Percentiles rank a stretch among this genome's conserved stretches.
Evolutionary conservation across 352 stramenopile genomes (phyloP).

Genomic region (Aphanomyces cochlioides): DNA sequence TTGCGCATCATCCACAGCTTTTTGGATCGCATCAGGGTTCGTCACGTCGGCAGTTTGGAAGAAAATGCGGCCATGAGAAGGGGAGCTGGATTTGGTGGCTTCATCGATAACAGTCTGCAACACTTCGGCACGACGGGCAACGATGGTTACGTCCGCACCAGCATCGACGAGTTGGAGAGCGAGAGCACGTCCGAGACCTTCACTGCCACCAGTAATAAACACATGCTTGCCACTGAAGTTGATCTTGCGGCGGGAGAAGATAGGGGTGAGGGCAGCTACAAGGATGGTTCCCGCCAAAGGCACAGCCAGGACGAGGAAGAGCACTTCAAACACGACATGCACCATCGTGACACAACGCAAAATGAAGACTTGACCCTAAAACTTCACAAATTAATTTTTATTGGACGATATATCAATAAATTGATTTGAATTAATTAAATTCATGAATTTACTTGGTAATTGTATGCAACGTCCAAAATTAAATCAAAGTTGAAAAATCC

Average conservation of each 20-base stretch:
- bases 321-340: neutral
- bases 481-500: no score
- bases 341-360: neutral
- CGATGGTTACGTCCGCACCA: conserved; percentile 28
- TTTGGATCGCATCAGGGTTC: neutral
- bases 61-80: conserved; percentile 11
- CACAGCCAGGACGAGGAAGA: conserved; percentile 24
- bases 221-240: conserved; percentile 31
- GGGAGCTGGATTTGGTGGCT: neutral
- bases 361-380: neutral
- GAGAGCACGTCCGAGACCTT: conserved; percentile 28
- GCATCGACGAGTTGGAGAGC: conserved; percentile 12
- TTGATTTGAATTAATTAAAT: conserved; percentile 4
- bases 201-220: conserved; percentile 28
- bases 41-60: conserved; percentile 24
- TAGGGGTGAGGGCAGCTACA: neutral
- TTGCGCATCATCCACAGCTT: conserved; percentile 5
- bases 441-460: neutral
- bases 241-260: neutral
- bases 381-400: neutral
- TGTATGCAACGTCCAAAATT: no score
- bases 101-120: conserved; percentile 27
- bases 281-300: conserved; percentile 8
- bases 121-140: conserved; percentile 24
- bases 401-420: neutral